Evolutionary conservation across 1,139 yeast genomes (phyloP).

Genomic region (Candida glucosophila): DNA sequence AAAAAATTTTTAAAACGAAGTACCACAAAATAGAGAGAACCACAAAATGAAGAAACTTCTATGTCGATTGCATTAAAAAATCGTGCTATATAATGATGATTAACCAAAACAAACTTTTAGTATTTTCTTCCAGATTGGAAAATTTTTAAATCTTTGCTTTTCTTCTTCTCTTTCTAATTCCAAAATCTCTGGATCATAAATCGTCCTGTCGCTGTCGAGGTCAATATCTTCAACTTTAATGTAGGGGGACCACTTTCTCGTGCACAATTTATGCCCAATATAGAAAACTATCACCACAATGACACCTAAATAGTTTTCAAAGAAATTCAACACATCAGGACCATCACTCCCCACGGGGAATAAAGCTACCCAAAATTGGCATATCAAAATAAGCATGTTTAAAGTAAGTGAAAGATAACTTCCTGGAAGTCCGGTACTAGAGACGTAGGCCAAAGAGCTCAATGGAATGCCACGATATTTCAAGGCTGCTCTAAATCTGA

Average conservation of each 20-base stretch:
- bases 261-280: constrained; percentile 26
- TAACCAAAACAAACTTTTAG: constrained; percentile 14
- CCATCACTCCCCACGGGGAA: constrained; percentile 24
- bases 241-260: constrained; percentile 23
- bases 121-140: constrained; percentile 19
- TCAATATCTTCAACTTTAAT: constrained; percentile 27
- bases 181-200: constrained; percentile 31
- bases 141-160: constrained; percentile 14
- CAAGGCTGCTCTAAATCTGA: constrained; percentile 24
- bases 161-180: constrained; percentile 29
- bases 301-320: constrained; percentile 30
- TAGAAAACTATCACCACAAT: constrained; percentile 26
- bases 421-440: constrained; percentile 25
- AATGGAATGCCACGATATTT: constrained; percentile 18
- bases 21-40: no score
- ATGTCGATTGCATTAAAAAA: background rate
- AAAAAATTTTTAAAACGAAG: no score
- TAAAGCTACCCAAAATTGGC: constrained; percentile 35
- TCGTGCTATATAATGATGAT: constrained; percentile 1
- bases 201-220: constrained; percentile 23
- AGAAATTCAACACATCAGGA: constrained; percentile 23
- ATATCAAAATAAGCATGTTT: constrained; percentile 20
- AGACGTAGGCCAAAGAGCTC: constrained; percentile 19
- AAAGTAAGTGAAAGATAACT: constrained; percentile 19
- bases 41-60: no score